Conservation (phyloP, 768 basidiomycete species). For the Macrolepiota dolichaula region DNA sequence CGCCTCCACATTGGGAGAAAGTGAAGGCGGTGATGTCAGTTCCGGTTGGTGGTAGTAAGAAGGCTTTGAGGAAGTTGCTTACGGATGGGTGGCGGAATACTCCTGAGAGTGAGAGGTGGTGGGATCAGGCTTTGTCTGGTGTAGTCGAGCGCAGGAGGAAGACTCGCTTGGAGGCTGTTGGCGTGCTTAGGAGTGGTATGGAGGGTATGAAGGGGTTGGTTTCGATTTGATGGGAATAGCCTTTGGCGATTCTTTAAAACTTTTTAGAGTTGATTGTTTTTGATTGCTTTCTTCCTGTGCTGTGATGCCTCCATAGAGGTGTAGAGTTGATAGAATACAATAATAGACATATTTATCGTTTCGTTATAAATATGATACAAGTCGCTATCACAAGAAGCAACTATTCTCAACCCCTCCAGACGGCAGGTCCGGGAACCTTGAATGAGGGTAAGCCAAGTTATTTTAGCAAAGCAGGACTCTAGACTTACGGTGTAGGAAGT, state of each 20-base stretch:
- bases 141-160: constrained; percentile 39
- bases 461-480: not conserved
- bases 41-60: constrained; percentile 30
- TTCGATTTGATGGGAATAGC: not conserved
- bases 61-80: constrained; percentile 43
- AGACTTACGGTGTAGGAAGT: constrained; percentile 23
- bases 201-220: constrained; percentile 26
- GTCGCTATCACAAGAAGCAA: not conserved
- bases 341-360: not conserved
- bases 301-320: not conserved
- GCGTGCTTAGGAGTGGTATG: constrained; percentile 32
- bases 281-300: not conserved
- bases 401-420: constrained; percentile 14
- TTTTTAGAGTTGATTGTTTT: not conserved
- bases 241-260: not conserved
- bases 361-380: not conserved
- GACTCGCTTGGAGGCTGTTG: constrained; percentile 29
- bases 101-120: constrained; percentile 60
- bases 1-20: constrained; percentile 46
- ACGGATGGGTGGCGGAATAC: constrained; percentile 61
- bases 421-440: constrained; percentile 19
- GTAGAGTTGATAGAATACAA: not conserved
- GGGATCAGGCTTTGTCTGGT: constrained; percentile 57
- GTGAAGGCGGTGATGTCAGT: constrained; percentile 35
- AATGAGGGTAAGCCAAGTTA: not conserved